Evolutionary conservation across 1,284 basidiomycete species (phyloP), one percentile per base, ranked within the genome.

Genomic region (Moesziomyces sp.): DNA sequence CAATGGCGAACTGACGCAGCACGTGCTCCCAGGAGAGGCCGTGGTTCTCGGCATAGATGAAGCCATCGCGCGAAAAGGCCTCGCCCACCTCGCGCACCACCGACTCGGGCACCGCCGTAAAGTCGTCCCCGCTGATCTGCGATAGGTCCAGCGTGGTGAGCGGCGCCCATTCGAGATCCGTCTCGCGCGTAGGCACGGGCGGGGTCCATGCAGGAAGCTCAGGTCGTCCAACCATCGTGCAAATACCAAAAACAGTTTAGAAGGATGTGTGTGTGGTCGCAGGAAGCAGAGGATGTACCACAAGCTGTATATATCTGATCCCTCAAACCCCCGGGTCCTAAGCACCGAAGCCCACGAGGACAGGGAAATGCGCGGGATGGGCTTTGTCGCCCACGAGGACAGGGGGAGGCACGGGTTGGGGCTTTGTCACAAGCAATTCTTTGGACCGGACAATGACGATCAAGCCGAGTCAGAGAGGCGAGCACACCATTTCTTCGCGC

Each of bases 21-120:
- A 83, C 78, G 28, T 82, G 51, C 1, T 77, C 73, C 64, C 78
- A 81, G 13, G 66, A 54, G 23, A 80, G 66, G 28, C 82, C 82
- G 59, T 83, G 82, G 76, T 83, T 82, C 30, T 71, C 69, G 65
- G 81, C 81, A 50, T 83, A 83, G 61, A 82, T 79, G 64, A 83
- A 83, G 13, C 82, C 82, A 33, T 76, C 73, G 38, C 61, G 64
- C 23, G 64, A 57, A 43, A 83, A 83, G 10, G 81, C 77, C 1
- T 78, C 56, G 28, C 81, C 79, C 16, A 82, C 81, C 4, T 76
- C 52, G 10, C 56, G 18, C 7, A 83, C 82, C 23, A 83, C 62
- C 2, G 57, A 46, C 11, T 55, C 52, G 35, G 81, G 80, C 4
- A 83, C 78, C 21, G 66, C 33, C 44, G 78, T 80, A 35, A 64